Conservation (phyloP, 352 stramenopile species). For the Saprolegnia diclina region DNA sequence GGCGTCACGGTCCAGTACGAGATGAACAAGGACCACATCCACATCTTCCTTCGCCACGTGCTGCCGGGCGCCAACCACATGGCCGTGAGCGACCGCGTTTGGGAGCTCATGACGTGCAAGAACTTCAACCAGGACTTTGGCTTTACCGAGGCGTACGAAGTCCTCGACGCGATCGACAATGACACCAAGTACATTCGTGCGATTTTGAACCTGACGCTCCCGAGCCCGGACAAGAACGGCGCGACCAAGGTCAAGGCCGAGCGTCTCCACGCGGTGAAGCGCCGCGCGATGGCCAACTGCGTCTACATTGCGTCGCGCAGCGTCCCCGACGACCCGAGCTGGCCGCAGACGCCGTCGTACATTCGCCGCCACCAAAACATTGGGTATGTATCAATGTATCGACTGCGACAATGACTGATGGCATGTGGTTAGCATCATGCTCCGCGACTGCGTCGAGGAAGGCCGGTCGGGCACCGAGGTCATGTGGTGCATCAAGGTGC, state of each 20-base stretch:
- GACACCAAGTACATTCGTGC: slow-evolving; percentile 80
- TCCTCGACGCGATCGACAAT: slow-evolving; percentile 61
- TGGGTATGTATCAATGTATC: slow-evolving; percentile 28
- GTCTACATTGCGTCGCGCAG: slow-evolving; percentile 59
- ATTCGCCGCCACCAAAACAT: slow-evolving; percentile 74
- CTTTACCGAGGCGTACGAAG: slow-evolving; percentile 67
- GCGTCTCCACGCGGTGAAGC: slow-evolving; percentile 70
- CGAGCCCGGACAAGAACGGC: slow-evolving; percentile 54
- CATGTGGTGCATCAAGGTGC: slow-evolving; percentile 79
- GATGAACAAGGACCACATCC: slow-evolving; percentile 81
- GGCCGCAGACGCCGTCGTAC: slow-evolving; percentile 53
- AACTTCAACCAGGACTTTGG: slow-evolving; percentile 79
- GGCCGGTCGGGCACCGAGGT: slow-evolving; percentile 61
- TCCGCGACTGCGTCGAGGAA: slow-evolving; percentile 73
- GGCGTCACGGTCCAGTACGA: slow-evolving; percentile 84
- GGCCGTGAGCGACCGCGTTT: slow-evolving; percentile 49
- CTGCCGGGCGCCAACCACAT: slow-evolving; percentile 74
- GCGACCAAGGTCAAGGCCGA: slow-evolving; percentile 81
- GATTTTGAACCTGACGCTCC: slow-evolving; percentile 77
- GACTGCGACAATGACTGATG: not conserved
- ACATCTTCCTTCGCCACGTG: slow-evolving; percentile 81
- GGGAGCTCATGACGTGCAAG: slow-evolving; percentile 61
- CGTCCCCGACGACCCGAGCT: slow-evolving; percentile 63
- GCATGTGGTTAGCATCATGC: slow-evolving; percentile 35
- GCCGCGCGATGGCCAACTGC: slow-evolving; percentile 63